Base-by-base conservation (phyloP, 2,329 filamentous ascomycete species). In the Cercospora canescens region DNA sequence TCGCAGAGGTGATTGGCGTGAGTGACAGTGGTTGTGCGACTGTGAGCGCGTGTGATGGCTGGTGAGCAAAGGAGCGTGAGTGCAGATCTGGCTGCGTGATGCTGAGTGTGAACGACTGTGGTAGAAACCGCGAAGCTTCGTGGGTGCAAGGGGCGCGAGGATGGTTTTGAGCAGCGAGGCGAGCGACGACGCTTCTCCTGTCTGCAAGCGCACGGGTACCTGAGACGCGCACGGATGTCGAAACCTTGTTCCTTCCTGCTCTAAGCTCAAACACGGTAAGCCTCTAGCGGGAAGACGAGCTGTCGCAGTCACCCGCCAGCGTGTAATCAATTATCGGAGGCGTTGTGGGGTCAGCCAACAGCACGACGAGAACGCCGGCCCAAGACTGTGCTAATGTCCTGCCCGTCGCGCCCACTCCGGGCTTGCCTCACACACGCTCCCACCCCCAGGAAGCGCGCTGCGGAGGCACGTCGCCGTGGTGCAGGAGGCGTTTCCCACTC, bases 11-110 rank as follows among this genome's bases (percentile, higher is more conserved):
- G 48, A 21, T 55, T 41, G 32, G 48, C 28, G 60, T 9, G 18
- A 52, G 58, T 30, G 56, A 62, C 65, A 64, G 65, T 65, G 52
- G 12, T 41, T 65, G 65, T 65, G 65, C 65, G 65, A 67, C 65
- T 67, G 65, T 54, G 35, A 57, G 60, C 65, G 65, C 65, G 58
- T 62, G 62, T 64, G 65, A 37, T 35, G 48, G 52, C 32, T 14
- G n/a, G n/a, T n/a, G 28, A 50, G 52, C 41, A 39, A 67, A 65
- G 24, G 65, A 67, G 55, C 56, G 65, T 67, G 62, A 39, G 65
- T 50, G 65, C 63, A 65, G 62, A 65, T 62, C 65, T 67, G 65
- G 62, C 63, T 67, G 65, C 62, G 48, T 54, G 28, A 9, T 32
- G 28, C 32, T 21, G 52, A 28, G 52, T 35, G 57, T 60, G 57